Evolutionary conservation across 2,329 filamentous ascomycete species (phyloP), one percentile per base, ranked within the genome.

Genomic region (Sporothrix curviconia): DNA sequence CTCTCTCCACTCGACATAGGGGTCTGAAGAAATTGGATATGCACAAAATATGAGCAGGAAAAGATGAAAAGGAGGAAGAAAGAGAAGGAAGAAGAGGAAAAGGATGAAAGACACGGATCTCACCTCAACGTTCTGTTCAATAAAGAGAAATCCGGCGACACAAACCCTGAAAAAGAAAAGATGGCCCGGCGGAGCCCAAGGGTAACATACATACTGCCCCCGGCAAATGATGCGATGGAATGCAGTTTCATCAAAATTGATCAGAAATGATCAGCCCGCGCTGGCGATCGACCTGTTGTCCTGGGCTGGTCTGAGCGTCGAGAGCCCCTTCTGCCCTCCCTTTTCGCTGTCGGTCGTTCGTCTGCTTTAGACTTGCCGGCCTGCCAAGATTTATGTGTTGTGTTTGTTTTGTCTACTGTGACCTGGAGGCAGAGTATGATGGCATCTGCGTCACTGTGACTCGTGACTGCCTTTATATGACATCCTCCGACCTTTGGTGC

Each of bases 261-360:
- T 19, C 34, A 53, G 25, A 53, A 42, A 34, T 32, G 50, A 53
- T 53, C 50, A 24, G 28, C 37, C 34, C 22, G 37, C 37, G 15
- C 17, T 51, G 34, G 50, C 36, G 36, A 42, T 53, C 50, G 50
- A 53, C 50, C 22, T 14, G 15, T 22, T 25, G 17, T 42, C 11
- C n/a, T 42, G 32, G 22, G 34, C 24, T 52, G 49, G 49, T 52
- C 49, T 40, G 49, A 52, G 49, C 49, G n/a, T n/a, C n/a, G n/a
- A n/a, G n/a, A n/a, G n/a, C n/a, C n/a, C n/a, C n/a, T n/a, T n/a
- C n/a, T n/a, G n/a, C n/a, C n/a, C n/a, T n/a, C n/a, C n/a, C n/a
- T n/a, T n/a, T n/a, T n/a, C n/a, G n/a, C n/a, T n/a, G n/a, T n/a
- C n/a, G n/a, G n/a, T n/a, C n/a, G n/a, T n/a, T n/a, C n/a, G n/a